phyloP scores from a whole-genome alignment of 2,329 filamentous ascomycete genomes.

The Trichoderma endophyticum region DNA sequence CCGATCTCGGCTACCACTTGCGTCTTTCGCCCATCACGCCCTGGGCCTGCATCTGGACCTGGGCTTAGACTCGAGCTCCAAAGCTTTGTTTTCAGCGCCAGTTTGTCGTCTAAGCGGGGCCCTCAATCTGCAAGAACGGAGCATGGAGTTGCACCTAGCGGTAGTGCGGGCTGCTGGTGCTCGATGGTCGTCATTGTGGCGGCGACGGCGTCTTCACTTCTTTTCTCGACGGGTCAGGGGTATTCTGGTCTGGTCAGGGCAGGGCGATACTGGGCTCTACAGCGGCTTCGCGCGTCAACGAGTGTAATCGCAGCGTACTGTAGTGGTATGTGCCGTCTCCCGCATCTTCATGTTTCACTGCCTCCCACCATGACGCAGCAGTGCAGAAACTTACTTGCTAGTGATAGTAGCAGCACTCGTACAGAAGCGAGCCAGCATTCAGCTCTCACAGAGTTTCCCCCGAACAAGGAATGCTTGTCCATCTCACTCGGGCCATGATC shows the following conservation, averaged over 20 bases:
- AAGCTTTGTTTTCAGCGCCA: neutral
- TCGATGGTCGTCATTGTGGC: neutral
- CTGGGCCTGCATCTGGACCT: neutral
- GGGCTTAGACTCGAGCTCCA: too few species aligned
- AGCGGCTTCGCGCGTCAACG: neutral
- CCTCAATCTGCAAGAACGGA: neutral
- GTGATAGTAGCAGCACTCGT: neutral
- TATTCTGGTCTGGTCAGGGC: neutral
- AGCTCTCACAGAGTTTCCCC: neutral
- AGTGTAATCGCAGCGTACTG: neutral
- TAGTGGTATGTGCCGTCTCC: neutral
- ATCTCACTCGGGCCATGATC: neutral
- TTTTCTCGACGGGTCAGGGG: neutral
- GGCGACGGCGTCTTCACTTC: neutral
- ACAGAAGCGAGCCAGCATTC: neutral
- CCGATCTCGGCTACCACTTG: slow-evolving; percentile 1
- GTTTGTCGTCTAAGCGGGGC: neutral
- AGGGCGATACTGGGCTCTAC: neutral
- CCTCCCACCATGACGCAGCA: neutral
- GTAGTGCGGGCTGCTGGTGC: neutral
- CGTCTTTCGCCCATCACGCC: neutral
- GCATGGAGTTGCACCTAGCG: neutral
- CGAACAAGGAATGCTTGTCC: neutral
- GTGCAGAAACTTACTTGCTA: neutral
- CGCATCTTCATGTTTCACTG: neutral